Percentiles rank a stretch among this genome's conserved stretches.
Conservation (phyloP, 371 early-diverging fungal species). For the Hamiltosporidium tvaerminnensis region DNA sequence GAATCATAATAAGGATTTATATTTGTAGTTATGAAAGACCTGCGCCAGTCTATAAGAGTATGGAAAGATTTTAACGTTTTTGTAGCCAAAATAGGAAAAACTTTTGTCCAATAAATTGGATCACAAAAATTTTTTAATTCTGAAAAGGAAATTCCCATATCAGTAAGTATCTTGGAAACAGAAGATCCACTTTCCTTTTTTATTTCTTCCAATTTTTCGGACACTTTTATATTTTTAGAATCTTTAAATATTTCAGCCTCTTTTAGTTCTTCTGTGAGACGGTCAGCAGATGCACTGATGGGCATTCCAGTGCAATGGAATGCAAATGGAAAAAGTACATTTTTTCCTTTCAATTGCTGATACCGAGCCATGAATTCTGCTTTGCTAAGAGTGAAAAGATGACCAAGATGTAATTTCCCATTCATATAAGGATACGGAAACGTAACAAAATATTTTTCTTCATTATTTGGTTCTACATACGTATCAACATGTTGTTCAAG, state of each 20-base stretch:
- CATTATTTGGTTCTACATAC: no score
- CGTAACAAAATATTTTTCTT: constrained; percentile 82
- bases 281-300: constrained; percentile 91
- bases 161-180: constrained; percentile 82
- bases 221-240: constrained; percentile 10
- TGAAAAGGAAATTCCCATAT: constrained; percentile 66
- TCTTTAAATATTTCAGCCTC: constrained; percentile 34
- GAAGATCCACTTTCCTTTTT: constrained; percentile 68
- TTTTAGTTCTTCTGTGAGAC: constrained; percentile 75
- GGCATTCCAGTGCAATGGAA: constrained; percentile 99
- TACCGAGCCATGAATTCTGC: constrained; percentile 83
- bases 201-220: constrained; percentile 55
- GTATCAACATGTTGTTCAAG: no score
- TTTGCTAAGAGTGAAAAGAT: constrained; percentile 87
- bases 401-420: constrained; percentile 90
- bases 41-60: constrained; percentile 82
- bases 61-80: constrained; percentile 69
- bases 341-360: constrained; percentile 77
- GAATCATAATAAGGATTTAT: constrained; percentile 94
- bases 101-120: constrained; percentile 76
- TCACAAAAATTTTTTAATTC: constrained; percentile 86
- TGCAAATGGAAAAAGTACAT: constrained; percentile 84
- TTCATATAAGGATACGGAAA: constrained; percentile 99
- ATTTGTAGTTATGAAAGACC: constrained; percentile 95
- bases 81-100: constrained; percentile 77